Conservation (phyloP, 306 rosid species). For the Heteromeles arbutifolia region DNA sequence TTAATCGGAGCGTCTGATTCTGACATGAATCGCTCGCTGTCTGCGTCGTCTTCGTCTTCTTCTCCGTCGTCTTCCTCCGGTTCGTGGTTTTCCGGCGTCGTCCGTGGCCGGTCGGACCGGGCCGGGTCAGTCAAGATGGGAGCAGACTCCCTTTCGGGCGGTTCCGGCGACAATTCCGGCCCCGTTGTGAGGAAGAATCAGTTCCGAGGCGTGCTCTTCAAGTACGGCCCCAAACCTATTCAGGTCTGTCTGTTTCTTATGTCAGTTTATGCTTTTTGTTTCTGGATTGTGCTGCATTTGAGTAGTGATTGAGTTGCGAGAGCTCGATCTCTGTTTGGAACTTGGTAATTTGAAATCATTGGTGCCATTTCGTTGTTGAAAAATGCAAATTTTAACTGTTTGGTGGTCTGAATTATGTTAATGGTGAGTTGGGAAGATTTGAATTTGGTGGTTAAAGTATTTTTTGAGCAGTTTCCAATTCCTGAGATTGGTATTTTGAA, state of each 20-base stretch:
- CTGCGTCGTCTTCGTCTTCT: slow-evolving; percentile 38
- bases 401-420: not conserved
- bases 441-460: not conserved
- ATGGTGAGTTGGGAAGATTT: not conserved
- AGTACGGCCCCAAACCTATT: slow-evolving; percentile 87
- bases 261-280: not conserved
- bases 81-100: slow-evolving; percentile 88
- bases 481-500: not conserved
- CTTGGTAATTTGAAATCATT: not conserved
- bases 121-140: slow-evolving; percentile 40
- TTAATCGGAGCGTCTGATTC: slow-evolving; percentile 16
- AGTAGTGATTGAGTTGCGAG: not conserved
- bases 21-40: slow-evolving; percentile 50
- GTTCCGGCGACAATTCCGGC: slow-evolving; percentile 28
- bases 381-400: not conserved
- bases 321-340: not conserved
- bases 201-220: slow-evolving; percentile 76
- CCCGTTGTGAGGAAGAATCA: slow-evolving; percentile 70
- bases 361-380: not conserved
- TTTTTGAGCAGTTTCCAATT: not conserved
- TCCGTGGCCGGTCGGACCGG: slow-evolving; percentile 61
- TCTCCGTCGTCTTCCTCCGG: slow-evolving; percentile 42
- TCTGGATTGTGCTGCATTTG: not conserved
- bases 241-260: slow-evolving; percentile 48
- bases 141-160: slow-evolving; percentile 20